These are phyloP conservation scores for Saitoella complicata DNA, from an alignment of 805 yeast species.

Conservation along the genomic window DNA sequence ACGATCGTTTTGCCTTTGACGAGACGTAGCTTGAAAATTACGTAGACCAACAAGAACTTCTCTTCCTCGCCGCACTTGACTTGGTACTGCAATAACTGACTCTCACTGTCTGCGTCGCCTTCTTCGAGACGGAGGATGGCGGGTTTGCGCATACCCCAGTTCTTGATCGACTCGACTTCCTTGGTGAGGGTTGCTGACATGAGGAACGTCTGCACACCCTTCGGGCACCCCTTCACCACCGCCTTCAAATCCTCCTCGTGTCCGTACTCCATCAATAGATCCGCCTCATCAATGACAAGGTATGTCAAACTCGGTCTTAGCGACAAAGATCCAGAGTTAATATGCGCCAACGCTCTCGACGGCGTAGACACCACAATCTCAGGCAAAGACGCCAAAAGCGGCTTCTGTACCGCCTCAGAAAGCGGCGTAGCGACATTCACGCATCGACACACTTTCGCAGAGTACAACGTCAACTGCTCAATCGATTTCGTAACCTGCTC, in stretches of 20 bases:
- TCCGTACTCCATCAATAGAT: conserved; percentile 76
- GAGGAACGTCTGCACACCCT: conserved; percentile 70
- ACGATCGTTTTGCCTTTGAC: conserved; percentile 82
- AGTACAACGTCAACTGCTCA: conserved; percentile 49
- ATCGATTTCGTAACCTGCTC: conserved; percentile 65
- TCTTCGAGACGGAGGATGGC: conserved; percentile 50
- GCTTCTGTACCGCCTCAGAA: conserved; percentile 50
- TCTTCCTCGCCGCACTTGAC: conserved; percentile 80
- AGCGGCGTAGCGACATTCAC: conserved; percentile 54
- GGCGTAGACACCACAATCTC: conserved; percentile 82
- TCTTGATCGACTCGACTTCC: conserved; percentile 63
- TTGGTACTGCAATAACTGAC: conserved; percentile 65
- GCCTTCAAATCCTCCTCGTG: conserved; percentile 67
- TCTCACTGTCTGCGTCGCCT: conserved; percentile 42
- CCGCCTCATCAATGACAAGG: conserved; percentile 89
- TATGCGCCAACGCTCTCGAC: conserved; percentile 42
- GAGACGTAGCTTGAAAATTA: conserved; percentile 72
- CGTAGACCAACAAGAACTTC: conserved; percentile 78
- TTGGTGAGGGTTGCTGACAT: conserved; percentile 94
- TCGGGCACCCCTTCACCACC: conserved; percentile 51
- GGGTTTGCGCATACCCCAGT: conserved; percentile 53
- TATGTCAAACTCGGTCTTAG: conserved; percentile 39
- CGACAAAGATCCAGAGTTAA: conserved; percentile 31
- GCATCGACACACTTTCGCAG: conserved; percentile 46
- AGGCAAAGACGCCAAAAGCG: conserved; percentile 59